Percentiles rank a stretch among this genome's conserved stretches.
These are phyloP conservation scores for Leccinellum rugosiceps DNA, from an alignment of 768 basidiomycete genomes.

Conservation along the genomic window DNA sequence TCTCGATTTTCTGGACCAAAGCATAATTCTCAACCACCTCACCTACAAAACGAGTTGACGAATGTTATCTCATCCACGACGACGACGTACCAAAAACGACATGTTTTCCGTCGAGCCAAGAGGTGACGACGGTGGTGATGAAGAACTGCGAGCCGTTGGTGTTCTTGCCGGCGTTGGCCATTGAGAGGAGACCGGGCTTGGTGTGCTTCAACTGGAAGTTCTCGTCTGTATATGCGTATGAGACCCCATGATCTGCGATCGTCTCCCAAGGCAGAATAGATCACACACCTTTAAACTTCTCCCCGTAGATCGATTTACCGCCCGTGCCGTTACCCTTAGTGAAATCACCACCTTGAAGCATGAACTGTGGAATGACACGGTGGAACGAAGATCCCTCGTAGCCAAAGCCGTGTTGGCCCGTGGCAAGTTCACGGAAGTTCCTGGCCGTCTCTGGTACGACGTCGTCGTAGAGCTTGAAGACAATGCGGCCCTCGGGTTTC, in stretches of 20 bases:
- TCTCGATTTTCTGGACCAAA: conserved; percentile 1
- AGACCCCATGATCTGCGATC: conserved; percentile 3
- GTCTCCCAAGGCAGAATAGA: background rate
- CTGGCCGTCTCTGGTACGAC: conserved; percentile 68
- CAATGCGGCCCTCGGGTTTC: conserved; percentile 50
- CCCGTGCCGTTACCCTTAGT: conserved; percentile 66
- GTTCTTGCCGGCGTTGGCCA: conserved; percentile 78
- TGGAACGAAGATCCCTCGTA: conserved; percentile 73
- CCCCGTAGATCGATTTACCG: conserved; percentile 77
- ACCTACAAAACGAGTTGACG: background rate
- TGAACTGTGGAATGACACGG: conserved; percentile 80
- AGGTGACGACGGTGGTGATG: conserved; percentile 76
- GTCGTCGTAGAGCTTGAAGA: conserved; percentile 84
- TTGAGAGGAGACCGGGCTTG: conserved; percentile 63
- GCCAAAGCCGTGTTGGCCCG: conserved; percentile 69
- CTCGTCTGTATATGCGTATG: conserved; percentile 56
- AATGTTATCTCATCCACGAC: background rate
- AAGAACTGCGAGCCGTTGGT: conserved; percentile 92
- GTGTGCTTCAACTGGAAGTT: conserved; percentile 78
- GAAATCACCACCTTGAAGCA: conserved; percentile 93
- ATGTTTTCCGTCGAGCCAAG: conserved; percentile 80
- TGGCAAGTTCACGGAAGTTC: conserved; percentile 90
- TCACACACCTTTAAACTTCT: conserved; percentile 55
- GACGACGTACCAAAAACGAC: conserved; percentile 73
- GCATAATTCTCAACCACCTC: conserved; percentile 3